Evolutionary conservation across 371 early-diverging fungal genomes (phyloP), one percentile per base, ranked within the genome.

Genomic region (Haplosporangium sp.): DNA sequence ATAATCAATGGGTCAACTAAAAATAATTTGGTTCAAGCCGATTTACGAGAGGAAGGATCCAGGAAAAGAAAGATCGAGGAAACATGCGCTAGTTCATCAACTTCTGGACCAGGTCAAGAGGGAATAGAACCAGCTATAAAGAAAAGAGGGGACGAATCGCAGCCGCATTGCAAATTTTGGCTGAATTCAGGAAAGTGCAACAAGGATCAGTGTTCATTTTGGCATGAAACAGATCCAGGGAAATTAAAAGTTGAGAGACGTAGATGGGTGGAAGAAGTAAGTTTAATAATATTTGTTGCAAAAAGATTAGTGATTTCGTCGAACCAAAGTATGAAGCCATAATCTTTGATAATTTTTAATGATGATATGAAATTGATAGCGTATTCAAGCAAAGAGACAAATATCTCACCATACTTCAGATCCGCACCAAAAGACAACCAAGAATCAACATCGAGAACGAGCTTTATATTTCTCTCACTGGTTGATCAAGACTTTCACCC

Each of bases 121-220:
- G 2, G 7, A 3, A 10, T 15, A 7, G 45, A 3, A n/a, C 58
- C 42, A 37, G 15, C 17, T 5, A 8, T 2, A 71, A 60, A 44
- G 4, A 55, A 63, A 60, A 50, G 65, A 61, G 65, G 84, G 65
- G 63, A 74, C 67, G 45, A 63, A 38, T 45, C 66, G 0, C 81
- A 74, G 50, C 72, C 85, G 40, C 72, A 75, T 47, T 89, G 89
- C 69, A 89, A 88, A 57, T 89, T 85, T 67, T 89, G 89, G 89
- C 64, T 89, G 59, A 89, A 88, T 42, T 85, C 87, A 37, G 86
- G 87, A 4, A 82, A 75, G 15, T 89, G 89, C 61, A 64, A 70
- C 40, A 84, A 82, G 40, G 74, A 84, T 2, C 56, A 69, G 0
- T 89, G 89, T 63, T 71, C 71, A 4, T 88, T 87, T 61, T 78